These are phyloP conservation scores for Microbotryum intermedium DNA, from an alignment of 1,284 basidiomycete species.

Conservation along the genomic window DNA sequence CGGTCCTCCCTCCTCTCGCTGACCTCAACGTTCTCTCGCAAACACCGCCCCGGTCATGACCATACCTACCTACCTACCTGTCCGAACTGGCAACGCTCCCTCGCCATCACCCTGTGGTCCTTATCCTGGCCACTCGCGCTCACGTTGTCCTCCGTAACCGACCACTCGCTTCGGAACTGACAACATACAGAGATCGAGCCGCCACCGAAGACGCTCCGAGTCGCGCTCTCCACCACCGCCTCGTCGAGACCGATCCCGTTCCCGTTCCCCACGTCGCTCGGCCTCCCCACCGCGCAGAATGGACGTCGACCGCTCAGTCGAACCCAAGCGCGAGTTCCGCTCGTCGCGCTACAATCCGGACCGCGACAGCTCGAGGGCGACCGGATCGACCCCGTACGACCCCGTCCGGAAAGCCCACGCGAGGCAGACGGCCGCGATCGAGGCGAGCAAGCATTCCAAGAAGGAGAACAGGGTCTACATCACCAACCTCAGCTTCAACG, in stretches of 20 bases:
- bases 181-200: neutral
- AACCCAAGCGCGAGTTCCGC: too few species aligned
- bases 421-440: slow-evolving; percentile 33
- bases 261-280: slow-evolving; percentile 15
- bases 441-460: slow-evolving; percentile 74
- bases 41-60: neutral
- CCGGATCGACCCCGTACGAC: slow-evolving; percentile 9
- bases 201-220: slow-evolving; percentile 5
- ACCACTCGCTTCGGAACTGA: too few species aligned
- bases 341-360: slow-evolving; percentile 1
- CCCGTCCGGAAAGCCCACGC: slow-evolving; percentile 22
- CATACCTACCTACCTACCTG: neutral
- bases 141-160: too few species aligned
- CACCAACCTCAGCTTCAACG: slow-evolving; percentile 94
- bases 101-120: too few species aligned
- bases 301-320: neutral
- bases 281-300: slow-evolving; percentile 9
- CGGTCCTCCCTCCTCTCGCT: too few species aligned
- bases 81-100: neutral
- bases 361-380: slow-evolving; percentile 2
- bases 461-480: slow-evolving; percentile 97
- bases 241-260: slow-evolving; percentile 14
- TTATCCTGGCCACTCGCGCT: too few species aligned
- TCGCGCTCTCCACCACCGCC: slow-evolving; percentile 14
- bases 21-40: too few species aligned